Evolutionary conservation across 1,139 yeast genomes (phyloP).

Genomic region (Casaregolazyma suthepensis): DNA sequence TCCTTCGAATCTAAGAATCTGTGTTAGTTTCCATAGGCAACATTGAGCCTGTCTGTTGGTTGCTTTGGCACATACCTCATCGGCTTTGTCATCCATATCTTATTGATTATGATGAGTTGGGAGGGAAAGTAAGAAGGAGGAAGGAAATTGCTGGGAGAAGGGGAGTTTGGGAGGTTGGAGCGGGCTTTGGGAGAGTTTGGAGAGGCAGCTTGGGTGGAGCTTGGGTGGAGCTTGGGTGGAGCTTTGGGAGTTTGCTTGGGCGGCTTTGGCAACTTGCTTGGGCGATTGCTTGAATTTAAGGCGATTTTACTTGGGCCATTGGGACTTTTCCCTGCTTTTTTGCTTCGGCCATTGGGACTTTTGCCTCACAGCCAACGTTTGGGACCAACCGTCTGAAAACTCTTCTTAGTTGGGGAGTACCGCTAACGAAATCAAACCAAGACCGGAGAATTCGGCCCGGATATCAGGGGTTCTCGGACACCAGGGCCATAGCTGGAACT

Average conservation of each 20-base stretch:
- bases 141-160: not conserved
- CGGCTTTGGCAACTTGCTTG: no score
- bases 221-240: no score
- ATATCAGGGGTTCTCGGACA: not conserved
- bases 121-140: not conserved
- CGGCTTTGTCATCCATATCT: constrained; percentile 5
- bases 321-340: not conserved
- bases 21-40: not conserved
- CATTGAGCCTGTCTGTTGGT: constrained; percentile 21
- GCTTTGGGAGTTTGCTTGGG: no score
- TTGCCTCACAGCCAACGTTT: no score
- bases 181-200: no score
- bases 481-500: not conserved
- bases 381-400: no score
- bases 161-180: not conserved
- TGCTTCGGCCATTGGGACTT: no score
- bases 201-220: no score
- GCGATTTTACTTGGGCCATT: no score
- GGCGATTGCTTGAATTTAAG: no score
- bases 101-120: not conserved
- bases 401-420: not conserved
- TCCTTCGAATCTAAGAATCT: constrained; percentile 25
- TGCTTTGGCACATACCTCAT: constrained; percentile 12
- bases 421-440: not conserved
- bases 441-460: not conserved